Conservation (phyloP, 495 filamentous ascomycete genomes). For the Xylaria palmicola region DNA sequence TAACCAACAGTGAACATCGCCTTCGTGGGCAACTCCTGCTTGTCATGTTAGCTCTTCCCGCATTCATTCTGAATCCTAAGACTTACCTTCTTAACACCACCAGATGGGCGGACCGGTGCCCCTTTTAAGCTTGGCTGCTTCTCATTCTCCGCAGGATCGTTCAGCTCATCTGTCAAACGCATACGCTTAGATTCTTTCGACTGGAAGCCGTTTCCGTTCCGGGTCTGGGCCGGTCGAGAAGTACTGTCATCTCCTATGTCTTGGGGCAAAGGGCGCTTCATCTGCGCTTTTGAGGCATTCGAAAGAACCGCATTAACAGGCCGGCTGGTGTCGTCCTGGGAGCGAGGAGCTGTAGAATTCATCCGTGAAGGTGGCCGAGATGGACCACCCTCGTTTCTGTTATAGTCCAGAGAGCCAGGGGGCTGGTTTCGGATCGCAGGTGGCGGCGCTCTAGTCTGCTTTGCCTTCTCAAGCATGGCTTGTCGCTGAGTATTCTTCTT, state of each 20-base stretch:
- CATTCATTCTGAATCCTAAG: conserved; percentile 20
- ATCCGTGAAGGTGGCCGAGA: conserved; percentile 44
- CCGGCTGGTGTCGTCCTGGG: conserved; percentile 38
- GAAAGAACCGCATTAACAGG: conserved; percentile 45
- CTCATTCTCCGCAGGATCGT: conserved; percentile 43
- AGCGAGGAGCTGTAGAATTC: conserved; percentile 32
- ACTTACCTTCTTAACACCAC: conserved; percentile 69
- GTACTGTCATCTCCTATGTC: conserved; percentile 48
- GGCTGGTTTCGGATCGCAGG: conserved; percentile 50
- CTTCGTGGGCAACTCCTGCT: conserved; percentile 59
- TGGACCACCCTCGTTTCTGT: conserved; percentile 28
- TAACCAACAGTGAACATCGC: conserved; percentile 65
- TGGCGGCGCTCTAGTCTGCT: conserved; percentile 53
- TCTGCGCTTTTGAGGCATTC: conserved; percentile 41
- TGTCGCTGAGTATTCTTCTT: conserved; percentile 72
- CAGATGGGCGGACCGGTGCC: conserved; percentile 80
- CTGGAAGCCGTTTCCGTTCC: conserved; percentile 48
- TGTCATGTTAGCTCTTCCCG: conserved; percentile 2
- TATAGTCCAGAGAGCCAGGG: conserved; percentile 47
- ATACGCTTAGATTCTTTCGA: conserved; percentile 57
- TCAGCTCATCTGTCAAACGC: conserved; percentile 57
- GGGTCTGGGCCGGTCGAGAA: conserved; percentile 32
- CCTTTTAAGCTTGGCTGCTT: conserved; percentile 61
- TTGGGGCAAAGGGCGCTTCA: conserved; percentile 51
- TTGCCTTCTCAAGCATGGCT: conserved; percentile 68